phyloP scores from a whole-genome alignment of 331 rosid genomes.

The Quercus lobata region DNA sequence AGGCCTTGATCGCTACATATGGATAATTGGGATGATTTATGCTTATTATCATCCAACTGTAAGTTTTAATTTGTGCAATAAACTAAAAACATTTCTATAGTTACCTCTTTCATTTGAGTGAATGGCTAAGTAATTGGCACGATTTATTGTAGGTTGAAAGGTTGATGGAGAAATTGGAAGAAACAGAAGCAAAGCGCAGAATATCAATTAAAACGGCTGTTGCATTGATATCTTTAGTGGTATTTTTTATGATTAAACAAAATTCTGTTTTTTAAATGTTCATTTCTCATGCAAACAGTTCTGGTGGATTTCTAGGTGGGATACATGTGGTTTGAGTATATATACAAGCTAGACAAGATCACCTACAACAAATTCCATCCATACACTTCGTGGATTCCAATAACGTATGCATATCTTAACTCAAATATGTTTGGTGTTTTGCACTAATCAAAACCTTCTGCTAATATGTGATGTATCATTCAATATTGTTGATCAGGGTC shows the following conservation, averaged over 20 bases:
- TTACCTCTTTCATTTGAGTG: slow-evolving; percentile 1
- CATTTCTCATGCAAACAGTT: slow-evolving; percentile 20
- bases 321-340: slow-evolving; percentile 80
- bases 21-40: slow-evolving; percentile 98
- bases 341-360: slow-evolving; percentile 87
- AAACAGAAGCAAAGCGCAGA: slow-evolving; percentile 69
- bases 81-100: slow-evolving; percentile 1
- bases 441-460: slow-evolving; percentile 7
- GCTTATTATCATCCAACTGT: slow-evolving; percentile 96
- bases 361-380: slow-evolving; percentile 93
- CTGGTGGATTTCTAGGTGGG: slow-evolving; percentile 57
- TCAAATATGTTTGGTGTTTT: slow-evolving; percentile 17
- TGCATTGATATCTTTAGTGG: slow-evolving; percentile 50
- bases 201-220: slow-evolving; percentile 69
- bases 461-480: slow-evolving; percentile 11
- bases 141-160: slow-evolving; percentile 62
- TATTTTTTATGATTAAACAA: slow-evolving; percentile 26
- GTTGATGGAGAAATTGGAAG: slow-evolving; percentile 98
- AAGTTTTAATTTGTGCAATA: slow-evolving; percentile 25
- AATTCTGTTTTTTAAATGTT: background rate
- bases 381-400: slow-evolving; percentile 97
- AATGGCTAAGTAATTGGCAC: slow-evolving; percentile 16
- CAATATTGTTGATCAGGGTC: slow-evolving; percentile 51
- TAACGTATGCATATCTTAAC: slow-evolving; percentile 66
- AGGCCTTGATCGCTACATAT: slow-evolving; percentile 95